phyloP scores from a whole-genome alignment of 192 early-diverging fungal genomes.

The Endogone sp. region DNA sequence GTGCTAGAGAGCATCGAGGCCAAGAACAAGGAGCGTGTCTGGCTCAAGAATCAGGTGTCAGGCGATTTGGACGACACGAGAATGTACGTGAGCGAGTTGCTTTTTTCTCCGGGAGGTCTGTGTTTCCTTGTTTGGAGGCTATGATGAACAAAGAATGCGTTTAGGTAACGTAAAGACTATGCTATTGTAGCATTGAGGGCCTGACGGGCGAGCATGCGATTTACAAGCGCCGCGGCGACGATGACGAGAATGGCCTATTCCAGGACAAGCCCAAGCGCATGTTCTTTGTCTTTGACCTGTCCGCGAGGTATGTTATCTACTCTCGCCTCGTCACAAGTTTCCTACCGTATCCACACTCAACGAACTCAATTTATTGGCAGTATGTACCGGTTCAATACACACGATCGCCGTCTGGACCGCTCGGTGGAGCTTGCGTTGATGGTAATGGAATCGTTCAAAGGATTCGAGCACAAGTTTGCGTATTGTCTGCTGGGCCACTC shows the following conservation, averaged over 20 bases:
- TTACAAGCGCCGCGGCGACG: conserved; percentile 78
- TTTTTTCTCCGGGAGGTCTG: too few relatives aligned
- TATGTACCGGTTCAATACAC: conserved; percentile 63
- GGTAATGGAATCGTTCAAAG: conserved; percentile 72
- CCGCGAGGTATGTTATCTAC: conserved; percentile 37
- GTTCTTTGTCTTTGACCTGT: conserved; percentile 78
- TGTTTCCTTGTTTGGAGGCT: background rate
- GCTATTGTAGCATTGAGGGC: conserved; percentile 49
- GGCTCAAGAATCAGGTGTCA: conserved; percentile 75
- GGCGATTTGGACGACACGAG: conserved; percentile 82
- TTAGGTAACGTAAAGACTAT: background rate
- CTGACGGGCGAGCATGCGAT: conserved; percentile 73
- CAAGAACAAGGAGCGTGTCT: conserved; percentile 79
- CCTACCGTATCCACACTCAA: too few relatives aligned
- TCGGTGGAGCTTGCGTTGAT: conserved; percentile 61
- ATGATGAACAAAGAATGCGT: background rate
- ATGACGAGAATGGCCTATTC: conserved; percentile 63
- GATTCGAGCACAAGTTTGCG: conserved; percentile 74
- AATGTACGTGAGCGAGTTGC: conserved; percentile 34
- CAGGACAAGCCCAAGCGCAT: conserved; percentile 75
- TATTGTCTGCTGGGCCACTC: conserved; percentile 78
- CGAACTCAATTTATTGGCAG: conserved; percentile 14
- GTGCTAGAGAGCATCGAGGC: conserved; percentile 75
- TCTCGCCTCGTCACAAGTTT: background rate
- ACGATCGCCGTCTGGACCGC: conserved; percentile 56